Conservation (phyloP, 352 stramenopile species). For the Phytopythium cucurbitacearum region DNA sequence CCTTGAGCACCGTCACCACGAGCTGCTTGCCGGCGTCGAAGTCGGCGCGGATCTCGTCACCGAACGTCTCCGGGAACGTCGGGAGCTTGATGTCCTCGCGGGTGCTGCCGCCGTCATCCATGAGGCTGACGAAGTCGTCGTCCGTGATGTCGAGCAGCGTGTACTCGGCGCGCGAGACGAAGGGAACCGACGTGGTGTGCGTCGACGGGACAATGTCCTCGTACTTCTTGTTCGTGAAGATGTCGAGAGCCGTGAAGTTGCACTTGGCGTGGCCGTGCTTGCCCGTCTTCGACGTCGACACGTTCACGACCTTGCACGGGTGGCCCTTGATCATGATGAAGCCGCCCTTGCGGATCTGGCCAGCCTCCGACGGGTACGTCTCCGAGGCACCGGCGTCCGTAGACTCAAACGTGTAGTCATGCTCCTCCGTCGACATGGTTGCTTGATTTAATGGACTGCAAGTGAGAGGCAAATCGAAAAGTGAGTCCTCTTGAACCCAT, state of each 20-base stretch:
- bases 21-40: conserved; percentile 97
- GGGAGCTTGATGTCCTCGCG: conserved; percentile 98
- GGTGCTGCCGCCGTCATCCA: conserved; percentile 96
- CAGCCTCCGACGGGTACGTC: conserved; percentile 97
- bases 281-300: conserved; percentile 99
- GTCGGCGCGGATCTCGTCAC: conserved; percentile 94
- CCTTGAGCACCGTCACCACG: conserved; percentile 94
- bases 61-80: conserved; percentile 93
- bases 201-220: conserved; percentile 99
- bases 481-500: not conserved
- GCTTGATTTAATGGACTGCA: not conserved
- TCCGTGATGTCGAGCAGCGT: conserved; percentile 98
- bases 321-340: conserved; percentile 99
- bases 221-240: conserved; percentile 99
- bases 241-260: conserved; percentile 99
- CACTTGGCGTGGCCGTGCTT: conserved; percentile 99
- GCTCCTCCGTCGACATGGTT: conserved; percentile 38
- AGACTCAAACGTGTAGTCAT: conserved; percentile 90
- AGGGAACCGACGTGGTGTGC: conserved; percentile 97
- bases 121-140: conserved; percentile 97
- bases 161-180: conserved; percentile 96
- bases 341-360: conserved; percentile 98
- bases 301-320: conserved; percentile 97
- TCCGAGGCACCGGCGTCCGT: conserved; percentile 96
- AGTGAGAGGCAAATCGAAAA: conserved; percentile 4